Percentiles rank a stretch among this genome's conserved stretches.
Evolutionary conservation across 192 early-diverging fungal genomes (phyloP).

Genomic region (Cetraspora pellucida): DNA sequence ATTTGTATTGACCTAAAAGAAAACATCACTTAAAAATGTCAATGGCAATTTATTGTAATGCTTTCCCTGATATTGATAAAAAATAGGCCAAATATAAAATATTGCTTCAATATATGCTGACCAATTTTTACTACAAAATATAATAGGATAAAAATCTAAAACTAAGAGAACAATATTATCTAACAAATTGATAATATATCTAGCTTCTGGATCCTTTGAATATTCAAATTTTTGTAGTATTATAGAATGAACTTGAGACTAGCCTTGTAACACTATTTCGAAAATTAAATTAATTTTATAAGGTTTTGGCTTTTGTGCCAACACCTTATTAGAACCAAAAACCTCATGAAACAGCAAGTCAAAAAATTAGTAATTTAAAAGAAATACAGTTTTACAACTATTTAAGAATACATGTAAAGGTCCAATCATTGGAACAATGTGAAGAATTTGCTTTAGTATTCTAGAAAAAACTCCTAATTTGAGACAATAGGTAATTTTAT

Average conservation of each 20-base stretch:
- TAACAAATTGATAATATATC: neutral
- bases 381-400: neutral
- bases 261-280: neutral
- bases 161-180: slow-evolving; percentile 1
- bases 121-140: neutral
- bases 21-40: slow-evolving; percentile 26
- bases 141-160: slow-evolving; percentile 25
- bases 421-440: neutral
- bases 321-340: neutral
- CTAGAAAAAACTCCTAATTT: neutral
- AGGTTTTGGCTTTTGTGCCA: neutral
- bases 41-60: slow-evolving; percentile 27
- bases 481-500: neutral
- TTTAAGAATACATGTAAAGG: neutral
- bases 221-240: neutral
- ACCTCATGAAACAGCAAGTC: neutral
- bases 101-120: slow-evolving; percentile 13
- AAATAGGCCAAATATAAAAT: slow-evolving; percentile 21
- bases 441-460: neutral
- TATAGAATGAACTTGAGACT: neutral
- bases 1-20: slow-evolving; percentile 12
- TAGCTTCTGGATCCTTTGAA: neutral
- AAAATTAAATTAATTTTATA: too few relatives aligned
- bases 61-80: neutral
- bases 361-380: neutral